These are phyloP conservation scores for Lathyrus sativus DNA, from an alignment of 306 rosid species.

Conservation along the genomic window DNA sequence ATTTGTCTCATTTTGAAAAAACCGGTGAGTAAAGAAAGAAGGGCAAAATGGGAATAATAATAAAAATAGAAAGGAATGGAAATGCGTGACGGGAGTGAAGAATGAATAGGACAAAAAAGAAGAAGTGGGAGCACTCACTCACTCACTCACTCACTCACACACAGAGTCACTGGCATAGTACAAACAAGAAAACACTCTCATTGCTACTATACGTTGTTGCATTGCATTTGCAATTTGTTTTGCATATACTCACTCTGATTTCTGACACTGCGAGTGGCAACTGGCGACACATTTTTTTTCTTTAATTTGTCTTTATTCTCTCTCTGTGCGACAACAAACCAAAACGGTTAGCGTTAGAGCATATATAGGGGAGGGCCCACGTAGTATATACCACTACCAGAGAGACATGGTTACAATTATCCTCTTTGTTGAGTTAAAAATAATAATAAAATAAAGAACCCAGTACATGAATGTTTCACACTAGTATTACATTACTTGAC, in stretches of 20 bases:
- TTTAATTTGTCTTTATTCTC: background rate
- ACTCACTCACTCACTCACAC: too few relatives aligned
- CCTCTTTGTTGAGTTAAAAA: background rate
- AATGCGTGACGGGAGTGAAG: slow-evolving; percentile 1
- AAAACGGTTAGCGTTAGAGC: background rate
- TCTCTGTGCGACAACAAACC: background rate
- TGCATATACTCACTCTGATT: too few relatives aligned
- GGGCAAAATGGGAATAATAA: background rate
- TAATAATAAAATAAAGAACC: too few relatives aligned
- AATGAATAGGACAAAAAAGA: slow-evolving; percentile 35
- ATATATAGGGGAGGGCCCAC: background rate
- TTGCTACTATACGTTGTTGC: background rate
- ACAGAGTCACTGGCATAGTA: too few relatives aligned
- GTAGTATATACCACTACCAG: background rate
- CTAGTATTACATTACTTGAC: too few relatives aligned
- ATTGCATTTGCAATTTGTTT: too few relatives aligned
- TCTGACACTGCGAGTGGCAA: background rate
- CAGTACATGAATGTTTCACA: too few relatives aligned
- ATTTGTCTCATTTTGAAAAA: background rate
- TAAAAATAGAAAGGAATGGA: background rate
- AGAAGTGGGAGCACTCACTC: slow-evolving; percentile 8
- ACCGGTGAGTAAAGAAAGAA: background rate
- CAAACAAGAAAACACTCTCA: background rate
- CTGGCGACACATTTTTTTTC: background rate
- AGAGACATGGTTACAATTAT: background rate